Evolutionary conservation across 73 alveolate species (phyloP).

Genomic region (Paramecium primaurelia): DNA sequence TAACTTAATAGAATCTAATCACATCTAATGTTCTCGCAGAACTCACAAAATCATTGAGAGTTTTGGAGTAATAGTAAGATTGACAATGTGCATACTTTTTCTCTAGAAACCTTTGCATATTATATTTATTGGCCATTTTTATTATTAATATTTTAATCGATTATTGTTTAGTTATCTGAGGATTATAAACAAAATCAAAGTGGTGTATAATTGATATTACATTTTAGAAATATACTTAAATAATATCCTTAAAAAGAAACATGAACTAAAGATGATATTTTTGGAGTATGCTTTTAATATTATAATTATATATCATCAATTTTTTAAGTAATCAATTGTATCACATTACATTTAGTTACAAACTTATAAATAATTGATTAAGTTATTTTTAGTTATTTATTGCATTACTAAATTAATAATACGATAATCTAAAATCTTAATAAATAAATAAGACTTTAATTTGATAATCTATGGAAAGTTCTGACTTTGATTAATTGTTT

Average conservation of each 20-base stretch:
- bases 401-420: background rate
- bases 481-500: no score
- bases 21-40: background rate
- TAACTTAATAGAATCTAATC: background rate
- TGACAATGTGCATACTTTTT: background rate
- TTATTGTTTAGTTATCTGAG: background rate
- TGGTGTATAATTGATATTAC: no score
- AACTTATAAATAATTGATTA: background rate
- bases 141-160: slow-evolving; percentile 15
- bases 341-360: no score
- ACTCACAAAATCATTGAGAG: background rate
- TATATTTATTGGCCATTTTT: background rate
- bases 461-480: no score
- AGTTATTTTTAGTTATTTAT: no score
- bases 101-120: background rate
- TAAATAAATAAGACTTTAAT: no score
- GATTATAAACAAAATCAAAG: background rate
- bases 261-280: background rate
- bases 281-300: background rate
- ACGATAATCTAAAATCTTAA: no score
- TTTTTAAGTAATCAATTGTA: background rate
- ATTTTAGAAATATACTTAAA: no score
- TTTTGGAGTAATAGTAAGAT: background rate
- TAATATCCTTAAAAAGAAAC: background rate
- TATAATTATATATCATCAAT: background rate